Evolutionary conservation across 129 eudicot genomes (phyloP), one percentile per base, ranked within the genome.

Genomic region (Artemisia tridentata): DNA sequence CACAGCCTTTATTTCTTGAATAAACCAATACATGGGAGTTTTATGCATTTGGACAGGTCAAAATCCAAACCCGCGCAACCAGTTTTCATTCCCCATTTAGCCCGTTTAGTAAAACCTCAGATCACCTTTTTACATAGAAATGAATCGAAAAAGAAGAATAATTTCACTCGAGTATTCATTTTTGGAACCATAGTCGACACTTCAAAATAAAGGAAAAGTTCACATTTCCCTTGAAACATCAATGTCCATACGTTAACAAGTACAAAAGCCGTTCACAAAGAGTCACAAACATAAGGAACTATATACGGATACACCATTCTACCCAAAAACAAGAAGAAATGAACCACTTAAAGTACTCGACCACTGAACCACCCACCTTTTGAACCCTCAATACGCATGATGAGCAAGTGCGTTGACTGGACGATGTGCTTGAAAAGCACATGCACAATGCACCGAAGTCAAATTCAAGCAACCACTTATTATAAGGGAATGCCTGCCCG

Each of bases 401-500:
- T 82, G 78, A 25, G 73, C 48, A 15, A 85, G 17, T 9, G 76
- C 47, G 12, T 72, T 68, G 19, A 78, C 59, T 3, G 86, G 63
- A 17, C 90, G 95, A 68, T 88, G 97, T 3, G 86, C 80, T 56
- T 88, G 87, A 65, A 82, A 67, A 29, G 85, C 74, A 71, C 98
- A 92, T 7, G 91, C 91, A 57, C 98, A 92, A 72, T 86, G 98
- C 50, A 92, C 98, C 0, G 98, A 92, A 0, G 98, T 92, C 46
- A 92, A 75, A 80, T 79, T 86, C 55, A 92, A 84, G 63, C 98
- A 92, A 14, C 98, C 98, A 27, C 98, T 92, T 55, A 84, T 92
- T 48, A 92, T 92, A 60, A 92, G 88, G 1, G 98, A 92, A 74
- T 92, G 95, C 50, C 98, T 79, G 16, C 89, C 98, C 0, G 98